These are phyloP conservation scores for barley (Hordeum vulgare) DNA, from an alignment of 176 grass and related monocot species.

Conservation along the genomic window MorexV3_pseudomolecules_assembly NC_058522.1:36491893-36492392, in stretches of 20 bases:
- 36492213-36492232: neutral
- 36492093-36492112: too few relatives aligned
- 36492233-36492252: neutral
- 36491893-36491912: too few relatives aligned
- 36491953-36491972: neutral
- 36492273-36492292: neutral
- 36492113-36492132: neutral
- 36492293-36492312: neutral
- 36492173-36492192: neutral
- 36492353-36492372: constrained; percentile 14
- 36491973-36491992: neutral
- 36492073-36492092: neutral
- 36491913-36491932: too few relatives aligned
- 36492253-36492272: neutral
- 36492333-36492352: constrained; percentile 10
- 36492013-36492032: neutral
- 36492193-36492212: neutral
- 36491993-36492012: neutral
- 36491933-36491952: too few relatives aligned
- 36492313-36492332: neutral
- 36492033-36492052: neutral
- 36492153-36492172: constrained; percentile 37
- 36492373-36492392: constrained; percentile 23
- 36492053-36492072: neutral
- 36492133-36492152: constrained; percentile 3